Evolutionary conservation across 768 basidiomycete genomes (phyloP).

Genomic region (Fibroporia radiculosa): DNA sequence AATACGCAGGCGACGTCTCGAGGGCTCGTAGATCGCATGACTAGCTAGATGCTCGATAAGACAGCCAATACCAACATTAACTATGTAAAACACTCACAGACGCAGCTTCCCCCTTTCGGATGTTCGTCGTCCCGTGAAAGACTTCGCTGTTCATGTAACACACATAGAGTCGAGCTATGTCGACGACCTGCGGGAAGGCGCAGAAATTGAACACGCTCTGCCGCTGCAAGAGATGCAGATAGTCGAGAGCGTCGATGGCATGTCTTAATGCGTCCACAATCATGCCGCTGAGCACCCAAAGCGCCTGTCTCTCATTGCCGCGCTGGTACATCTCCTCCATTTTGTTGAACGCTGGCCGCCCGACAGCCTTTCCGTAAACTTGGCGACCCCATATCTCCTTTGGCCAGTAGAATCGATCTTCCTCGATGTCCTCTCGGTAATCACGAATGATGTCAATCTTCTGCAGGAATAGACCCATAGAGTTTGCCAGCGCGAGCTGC

Average conservation of each 20-base stretch:
- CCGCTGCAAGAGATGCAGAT: constrained; percentile 77
- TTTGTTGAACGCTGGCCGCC: constrained; percentile 41
- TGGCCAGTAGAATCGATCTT: constrained; percentile 90
- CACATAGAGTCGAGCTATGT: constrained; percentile 83
- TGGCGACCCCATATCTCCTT: constrained; percentile 72
- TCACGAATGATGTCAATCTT: constrained; percentile 99
- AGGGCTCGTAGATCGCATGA: constrained; percentile 87
- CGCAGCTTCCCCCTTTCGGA: constrained; percentile 86
- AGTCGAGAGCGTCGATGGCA: constrained; percentile 80
- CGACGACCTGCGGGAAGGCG: constrained; percentile 91
- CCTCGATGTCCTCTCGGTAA: constrained; percentile 82
- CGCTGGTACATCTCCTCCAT: constrained; percentile 60
- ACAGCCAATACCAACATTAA: not conserved
- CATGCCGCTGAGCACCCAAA: constrained; percentile 85
- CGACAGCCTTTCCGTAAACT: constrained; percentile 39
- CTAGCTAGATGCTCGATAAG: constrained; percentile 47
- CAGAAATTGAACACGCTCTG: constrained; percentile 97
- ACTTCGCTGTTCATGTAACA: constrained; percentile 91
- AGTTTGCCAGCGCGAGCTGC: constrained; percentile 84
- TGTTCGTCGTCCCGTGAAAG: constrained; percentile 87
- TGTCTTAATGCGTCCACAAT: constrained; percentile 88
- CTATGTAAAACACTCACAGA: constrained; percentile 39
- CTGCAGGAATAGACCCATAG: constrained; percentile 92
- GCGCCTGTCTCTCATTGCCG: constrained; percentile 55
- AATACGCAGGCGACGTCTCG: constrained; percentile 89